A percentile compares a stretch with the other conserved stretches of the same genome.
Conservation (phyloP, 805 yeast genomes). For the Yamadazyma paraphyllophila region DNA sequence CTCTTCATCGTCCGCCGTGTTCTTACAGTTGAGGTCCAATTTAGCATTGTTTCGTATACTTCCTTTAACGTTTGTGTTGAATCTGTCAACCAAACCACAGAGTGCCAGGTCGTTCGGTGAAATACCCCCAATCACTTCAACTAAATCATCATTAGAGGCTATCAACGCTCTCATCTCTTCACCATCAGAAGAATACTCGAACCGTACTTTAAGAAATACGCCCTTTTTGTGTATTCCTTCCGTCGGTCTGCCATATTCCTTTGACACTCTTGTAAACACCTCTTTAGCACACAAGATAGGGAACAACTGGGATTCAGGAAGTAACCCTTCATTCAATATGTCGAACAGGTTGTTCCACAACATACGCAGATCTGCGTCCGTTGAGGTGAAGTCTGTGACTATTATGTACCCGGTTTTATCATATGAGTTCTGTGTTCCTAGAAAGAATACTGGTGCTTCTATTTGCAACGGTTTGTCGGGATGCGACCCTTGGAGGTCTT, state of each 20-base stretch:
- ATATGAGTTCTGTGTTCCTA: neutral
- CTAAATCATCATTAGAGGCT: neutral
- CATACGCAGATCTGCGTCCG: neutral
- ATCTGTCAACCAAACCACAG: neutral
- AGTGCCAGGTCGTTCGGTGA: neutral
- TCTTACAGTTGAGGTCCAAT: neutral
- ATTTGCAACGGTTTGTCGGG: neutral
- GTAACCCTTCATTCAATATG: neutral
- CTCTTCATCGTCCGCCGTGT: neutral
- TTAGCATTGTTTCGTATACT: neutral
- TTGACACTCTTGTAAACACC: neutral
- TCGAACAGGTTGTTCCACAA: slow-evolving; percentile 3
- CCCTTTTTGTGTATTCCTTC: neutral
- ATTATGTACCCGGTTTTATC: neutral
- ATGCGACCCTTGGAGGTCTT: neutral
- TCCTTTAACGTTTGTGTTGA: neutral
- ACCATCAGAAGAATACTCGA: neutral
- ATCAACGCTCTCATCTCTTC: neutral
- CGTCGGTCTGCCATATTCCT: neutral
- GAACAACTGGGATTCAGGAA: slow-evolving; percentile 1
- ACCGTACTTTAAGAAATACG: neutral
- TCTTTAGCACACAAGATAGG: neutral
- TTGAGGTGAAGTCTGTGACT: slow-evolving; percentile 5
- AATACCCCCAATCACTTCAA: too few species aligned
- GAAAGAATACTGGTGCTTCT: slow-evolving; percentile 4